These are phyloP conservation scores for Hypoxylon sp. DNA, from an alignment of 2,329 filamentous ascomycete genomes.

Conservation along the genomic window DNA sequence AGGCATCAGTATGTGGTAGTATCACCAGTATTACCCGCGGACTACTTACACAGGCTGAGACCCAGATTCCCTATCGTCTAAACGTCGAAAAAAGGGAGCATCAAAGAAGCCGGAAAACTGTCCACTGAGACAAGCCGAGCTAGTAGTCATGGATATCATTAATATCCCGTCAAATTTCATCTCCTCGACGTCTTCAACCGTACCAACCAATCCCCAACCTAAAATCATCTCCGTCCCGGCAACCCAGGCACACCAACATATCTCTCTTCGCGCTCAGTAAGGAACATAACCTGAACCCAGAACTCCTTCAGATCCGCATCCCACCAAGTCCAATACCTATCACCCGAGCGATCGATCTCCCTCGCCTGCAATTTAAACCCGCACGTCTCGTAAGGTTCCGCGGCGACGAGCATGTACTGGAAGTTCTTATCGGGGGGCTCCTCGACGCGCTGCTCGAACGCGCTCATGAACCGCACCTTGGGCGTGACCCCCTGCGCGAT, in stretches of 20 bases:
- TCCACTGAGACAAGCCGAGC: neutral
- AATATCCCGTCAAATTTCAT: neutral
- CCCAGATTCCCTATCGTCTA: neutral
- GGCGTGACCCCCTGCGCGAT: conserved; percentile 82
- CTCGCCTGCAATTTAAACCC: conserved; percentile 95
- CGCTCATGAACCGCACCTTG: conserved; percentile 96
- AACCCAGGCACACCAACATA: conserved; percentile 78
- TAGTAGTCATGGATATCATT: neutral
- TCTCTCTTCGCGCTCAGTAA: conserved; percentile 96
- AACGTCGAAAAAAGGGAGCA: neutral
- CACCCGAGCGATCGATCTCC: conserved; percentile 91
- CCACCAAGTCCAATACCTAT: conserved; percentile 93
- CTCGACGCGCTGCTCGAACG: conserved; percentile 95
- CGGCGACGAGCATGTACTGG: conserved; percentile 95
- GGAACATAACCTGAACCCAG: conserved; percentile 97
- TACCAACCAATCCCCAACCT: neutral
- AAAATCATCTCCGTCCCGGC: conserved; percentile 61
- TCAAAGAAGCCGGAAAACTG: neutral
- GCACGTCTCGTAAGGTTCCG: conserved; percentile 98
- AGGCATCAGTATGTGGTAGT: too few species aligned
- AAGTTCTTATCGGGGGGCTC: conserved; percentile 91
- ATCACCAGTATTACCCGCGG: too few species aligned
- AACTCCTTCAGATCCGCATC: conserved; percentile 97
- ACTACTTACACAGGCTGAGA: too few species aligned
- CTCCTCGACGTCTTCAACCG: neutral